Evolutionary conservation across 495 filamentous ascomycete genomes (phyloP).

Genomic region (Chaetomidium leptoderma): DNA sequence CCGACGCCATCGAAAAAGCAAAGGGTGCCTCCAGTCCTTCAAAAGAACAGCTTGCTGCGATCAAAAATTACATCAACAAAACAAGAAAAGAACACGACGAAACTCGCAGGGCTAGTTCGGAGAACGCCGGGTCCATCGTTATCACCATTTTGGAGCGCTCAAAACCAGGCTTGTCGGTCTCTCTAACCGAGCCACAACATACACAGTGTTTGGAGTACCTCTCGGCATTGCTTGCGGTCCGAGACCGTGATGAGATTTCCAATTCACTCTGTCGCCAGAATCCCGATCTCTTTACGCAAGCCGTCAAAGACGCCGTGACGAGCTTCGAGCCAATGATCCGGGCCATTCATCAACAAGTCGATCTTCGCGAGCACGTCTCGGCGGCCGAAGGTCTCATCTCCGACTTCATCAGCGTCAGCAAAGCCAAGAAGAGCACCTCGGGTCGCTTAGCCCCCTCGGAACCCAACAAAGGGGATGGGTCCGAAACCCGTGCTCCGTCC

Average conservation of each 20-base stretch:
- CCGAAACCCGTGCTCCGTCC: conserved; percentile 36
- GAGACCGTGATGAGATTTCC: conserved; percentile 58
- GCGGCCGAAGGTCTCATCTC: conserved; percentile 55
- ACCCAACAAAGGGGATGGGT: conserved; percentile 15
- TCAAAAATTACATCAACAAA: conserved; percentile 46
- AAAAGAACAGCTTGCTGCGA: conserved; percentile 46
- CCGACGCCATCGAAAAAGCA: conserved; percentile 49
- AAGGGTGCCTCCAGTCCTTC: conserved; percentile 39
- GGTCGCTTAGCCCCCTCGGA: neutral
- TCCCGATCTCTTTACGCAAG: conserved; percentile 57
- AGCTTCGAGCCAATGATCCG: conserved; percentile 66
- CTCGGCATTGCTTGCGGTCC: conserved; percentile 51
- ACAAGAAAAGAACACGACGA: conserved; percentile 48
- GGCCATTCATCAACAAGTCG: conserved; percentile 56
- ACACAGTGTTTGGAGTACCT: conserved; percentile 55
- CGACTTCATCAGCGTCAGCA: conserved; percentile 54
- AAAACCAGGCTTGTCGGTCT: conserved; percentile 24
- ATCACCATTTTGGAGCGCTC: conserved; percentile 44
- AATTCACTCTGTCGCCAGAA: conserved; percentile 52
- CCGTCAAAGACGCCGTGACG: conserved; percentile 51
- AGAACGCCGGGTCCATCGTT: conserved; percentile 45
- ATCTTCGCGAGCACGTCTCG: conserved; percentile 55
- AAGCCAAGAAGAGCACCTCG: conserved; percentile 27
- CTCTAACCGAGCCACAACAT: conserved; percentile 50
- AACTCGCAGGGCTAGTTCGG: conserved; percentile 37